Percentiles rank a stretch among this genome's conserved stretches.
These are phyloP conservation scores for Apiosordaria backusii DNA, from an alignment of 495 filamentous ascomycete genomes.

Conservation along the genomic window DNA sequence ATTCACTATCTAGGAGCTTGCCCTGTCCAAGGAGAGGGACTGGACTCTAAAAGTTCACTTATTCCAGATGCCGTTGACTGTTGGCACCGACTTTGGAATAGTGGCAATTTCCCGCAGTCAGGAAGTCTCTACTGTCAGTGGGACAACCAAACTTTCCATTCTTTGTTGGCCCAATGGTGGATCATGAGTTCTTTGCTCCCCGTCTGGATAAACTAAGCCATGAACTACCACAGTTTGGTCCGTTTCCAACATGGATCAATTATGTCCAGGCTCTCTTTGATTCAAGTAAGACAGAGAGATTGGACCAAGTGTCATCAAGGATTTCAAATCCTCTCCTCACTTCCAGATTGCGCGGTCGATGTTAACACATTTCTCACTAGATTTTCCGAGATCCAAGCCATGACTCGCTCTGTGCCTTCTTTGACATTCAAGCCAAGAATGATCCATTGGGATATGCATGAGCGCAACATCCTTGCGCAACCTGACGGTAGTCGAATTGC, in stretches of 20 bases:
- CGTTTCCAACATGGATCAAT: background rate
- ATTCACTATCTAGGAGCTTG: slow-evolving; percentile 6
- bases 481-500: background rate
- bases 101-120: background rate
- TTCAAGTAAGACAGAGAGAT: background rate
- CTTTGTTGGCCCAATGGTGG: slow-evolving; percentile 11
- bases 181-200: background rate
- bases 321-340: background rate
- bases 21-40: background rate
- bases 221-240: background rate
- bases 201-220: background rate
- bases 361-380: background rate
- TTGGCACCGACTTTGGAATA: background rate
- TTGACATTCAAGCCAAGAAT: slow-evolving; percentile 3
- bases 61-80: background rate
- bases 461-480: background rate
- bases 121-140: slow-evolving; percentile 14
- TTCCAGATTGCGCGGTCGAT: background rate
- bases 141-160: background rate
- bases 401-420: background rate
- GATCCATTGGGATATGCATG: slow-evolving; percentile 7
- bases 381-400: background rate
- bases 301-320: background rate
- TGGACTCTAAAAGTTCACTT: background rate
- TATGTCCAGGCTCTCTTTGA: background rate